Evolutionary conservation across 148 eudicot species (phyloP), one percentile per base, ranked within the genome.

Genomic region (Euryodendron excelsum): DNA sequence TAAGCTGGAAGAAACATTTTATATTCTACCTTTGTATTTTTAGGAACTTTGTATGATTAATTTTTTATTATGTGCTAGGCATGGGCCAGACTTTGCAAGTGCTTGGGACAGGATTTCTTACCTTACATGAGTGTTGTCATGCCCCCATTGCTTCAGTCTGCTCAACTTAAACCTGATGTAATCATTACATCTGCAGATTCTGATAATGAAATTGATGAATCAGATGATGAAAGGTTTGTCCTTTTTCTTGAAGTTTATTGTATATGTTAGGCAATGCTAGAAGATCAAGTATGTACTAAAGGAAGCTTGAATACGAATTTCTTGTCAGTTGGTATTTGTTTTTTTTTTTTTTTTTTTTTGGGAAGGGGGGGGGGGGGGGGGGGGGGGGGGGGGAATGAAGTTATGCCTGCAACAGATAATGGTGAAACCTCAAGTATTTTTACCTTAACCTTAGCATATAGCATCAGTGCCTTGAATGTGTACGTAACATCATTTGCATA

Each of bases 61-160:
- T n/a, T n/a, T 74, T 37, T 27, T n/a, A 28, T 69, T n/a, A 39
- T 78, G 34, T 79, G 79, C 65, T 79, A 96, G 99, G 99, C 99
- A 69, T 96, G 99, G 99, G 99, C 99, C 62, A 87, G 99, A 82
- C 98, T 96, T 36, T 96, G 99, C 98, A 96, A 96, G 87, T 96
- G 99, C 83, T 79, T 96, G 75, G 99, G 99, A 76, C 99, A 96
- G 83, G 99, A 96, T 86, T 96, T 96, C 73, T 92, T 96, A 45
- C 99, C 99, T 71, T 96, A 96, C 83, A 96, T 96, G 99, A 87
- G 83, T 79, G 93, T 93, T 73, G 98, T 96, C 72, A 93, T 96
- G 98, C 99, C 97, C 20, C 97, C 97, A 58, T 87, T 96, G 81
- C 94, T 96, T 77, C 97, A 85, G 80, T 96, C 99, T 82, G 99